Evolutionary conservation across 129 eudicot genomes (phyloP).

Genomic region (sunflower (Helianthus annuus)): HanXRQr2.0-SUNRISE NC_035437.2:34275710-34276209

Average conservation of each 20-base stretch:
- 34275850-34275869: conserved; percentile 92
- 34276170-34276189: neutral
- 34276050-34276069: neutral
- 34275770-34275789: conserved; percentile 72
- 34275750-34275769: conserved; percentile 72
- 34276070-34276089: neutral
- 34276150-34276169: neutral
- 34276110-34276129: neutral
- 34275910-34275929: conserved; percentile 30
- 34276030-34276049: conserved; percentile 4
- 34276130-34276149: neutral
- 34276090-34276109: neutral
- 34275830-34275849: conserved; percentile 72
- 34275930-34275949: conserved; percentile 27
- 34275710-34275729: conserved; percentile 92
- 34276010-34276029: conserved; percentile 28
- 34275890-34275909: conserved; percentile 16
- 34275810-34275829: conserved; percentile 71
- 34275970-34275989: conserved; percentile 18
- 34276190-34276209: neutral
- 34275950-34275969: conserved; percentile 23
- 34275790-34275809: conserved; percentile 71
- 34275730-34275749: conserved; percentile 64
- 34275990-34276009: conserved; percentile 22
- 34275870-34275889: conserved; percentile 3